Conservation (phyloP, 768 basidiomycete species). For the Chalciporus sphaerocephalus region DNA sequence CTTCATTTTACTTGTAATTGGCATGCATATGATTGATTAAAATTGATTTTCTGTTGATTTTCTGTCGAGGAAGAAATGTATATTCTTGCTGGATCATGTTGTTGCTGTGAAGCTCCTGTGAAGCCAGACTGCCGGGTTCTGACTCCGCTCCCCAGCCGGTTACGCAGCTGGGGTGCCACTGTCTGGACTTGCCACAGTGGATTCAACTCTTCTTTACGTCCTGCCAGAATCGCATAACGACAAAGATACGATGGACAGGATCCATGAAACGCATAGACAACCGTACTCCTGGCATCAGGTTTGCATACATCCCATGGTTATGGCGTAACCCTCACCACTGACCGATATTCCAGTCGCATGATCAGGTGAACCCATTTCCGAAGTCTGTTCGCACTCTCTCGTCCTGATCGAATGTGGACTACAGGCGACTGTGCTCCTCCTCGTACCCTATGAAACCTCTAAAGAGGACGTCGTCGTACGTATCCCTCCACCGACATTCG, state of each 20-base stretch:
- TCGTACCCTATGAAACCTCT: constrained; percentile 66
- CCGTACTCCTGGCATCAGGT: constrained; percentile 89
- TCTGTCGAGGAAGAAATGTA: neutral
- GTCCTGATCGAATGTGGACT: constrained; percentile 18
- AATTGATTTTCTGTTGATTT: constrained; percentile 16
- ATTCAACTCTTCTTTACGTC: constrained; percentile 8
- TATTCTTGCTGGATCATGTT: neutral
- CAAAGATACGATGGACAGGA: constrained; percentile 22
- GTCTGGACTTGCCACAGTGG: constrained; percentile 3
- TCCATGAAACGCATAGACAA: constrained; percentile 30
- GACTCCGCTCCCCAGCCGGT: constrained; percentile 32
- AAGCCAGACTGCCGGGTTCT: constrained; percentile 24
- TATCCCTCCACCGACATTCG: neutral
- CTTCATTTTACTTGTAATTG: constrained; percentile 22
- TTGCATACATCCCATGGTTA: constrained; percentile 21
- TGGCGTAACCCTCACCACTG: constrained; percentile 17
- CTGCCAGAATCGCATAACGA: constrained; percentile 13
- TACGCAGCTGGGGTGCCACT: constrained; percentile 11
- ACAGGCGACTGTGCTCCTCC: constrained; percentile 72
- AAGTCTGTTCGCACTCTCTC: constrained; percentile 9
- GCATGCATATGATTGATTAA: constrained; percentile 18
- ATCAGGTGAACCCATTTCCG: constrained; percentile 51
- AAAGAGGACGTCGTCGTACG: constrained; percentile 69
- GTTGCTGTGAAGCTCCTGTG: constrained; percentile 1
- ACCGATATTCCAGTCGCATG: constrained; percentile 60